A percentile compares a stretch with the other conserved stretches of the same genome.
phyloP scores from a whole-genome alignment of 176 grass and related monocot species.

The barley (Hordeum vulgare) region MorexV3_pseudomolecules_assembly NC_058518.1:512205949-512206448 shows the following conservation, averaged over 20 bases:
- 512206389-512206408: too few species aligned
- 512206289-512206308: conserved; percentile 47
- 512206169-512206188: too few species aligned
- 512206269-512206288: conserved; percentile 31
- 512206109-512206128: conserved; percentile 9
- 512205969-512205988: conserved; percentile 15
- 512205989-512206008: conserved; percentile 37
- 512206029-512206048: conserved; percentile 36
- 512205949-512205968: too few species aligned
- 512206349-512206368: too few species aligned
- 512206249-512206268: conserved; percentile 10
- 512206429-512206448: conserved; percentile 6
- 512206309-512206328: conserved; percentile 18
- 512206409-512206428: conserved; percentile 4
- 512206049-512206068: conserved; percentile 37
- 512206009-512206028: conserved; percentile 19
- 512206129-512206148: conserved; percentile 17
- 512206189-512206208: not conserved
- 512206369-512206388: too few species aligned
- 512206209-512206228: not conserved
- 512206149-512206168: not conserved
- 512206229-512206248: too few species aligned
- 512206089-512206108: not conserved
- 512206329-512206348: conserved; percentile 29
- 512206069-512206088: conserved; percentile 20